Conservation (phyloP, 1,284 basidiomycete species). For the Ustilago nuda region DNA sequence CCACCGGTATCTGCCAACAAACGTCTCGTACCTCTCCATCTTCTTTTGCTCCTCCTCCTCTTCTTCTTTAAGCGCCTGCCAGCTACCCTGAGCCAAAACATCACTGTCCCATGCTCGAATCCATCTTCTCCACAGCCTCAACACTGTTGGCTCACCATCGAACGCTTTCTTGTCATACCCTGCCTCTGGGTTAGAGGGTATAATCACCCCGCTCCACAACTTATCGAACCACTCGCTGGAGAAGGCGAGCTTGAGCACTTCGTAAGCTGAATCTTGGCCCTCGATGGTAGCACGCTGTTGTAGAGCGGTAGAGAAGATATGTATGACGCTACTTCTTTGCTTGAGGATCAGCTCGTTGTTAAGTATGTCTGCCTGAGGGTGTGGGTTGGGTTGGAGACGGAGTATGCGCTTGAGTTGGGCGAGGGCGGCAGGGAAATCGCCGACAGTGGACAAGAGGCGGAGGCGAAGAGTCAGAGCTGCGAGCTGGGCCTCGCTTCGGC, state of each 20-base stretch:
- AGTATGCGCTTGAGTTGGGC: conserved; percentile 8
- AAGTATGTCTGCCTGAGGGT: neutral
- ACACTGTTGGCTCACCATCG: conserved; percentile 7
- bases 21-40: conserved; percentile 14
- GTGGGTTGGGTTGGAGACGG: neutral
- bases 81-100: neutral
- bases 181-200: conserved; percentile 7
- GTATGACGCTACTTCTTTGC: conserved; percentile 30
- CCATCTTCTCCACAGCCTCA: conserved; percentile 45
- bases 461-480: conserved; percentile 2
- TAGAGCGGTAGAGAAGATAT: conserved; percentile 28
- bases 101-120: conserved; percentile 31
- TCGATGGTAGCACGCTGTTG: neutral
- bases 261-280: conserved; percentile 14
- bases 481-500: conserved; percentile 12
- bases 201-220: conserved; percentile 16
- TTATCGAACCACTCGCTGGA: conserved; percentile 8
- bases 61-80: neutral
- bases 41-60: neutral
- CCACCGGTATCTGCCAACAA: conserved; percentile 26
- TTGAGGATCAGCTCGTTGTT: conserved; percentile 20
- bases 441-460: conserved; percentile 12
- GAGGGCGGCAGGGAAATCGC: conserved; percentile 8
- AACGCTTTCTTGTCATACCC: neutral
- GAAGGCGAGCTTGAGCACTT: conserved; percentile 24